Percentiles rank a stretch among this genome's conserved stretches.
Conservation (phyloP, 2,329 filamentous ascomycete genomes). For the Aspergillus phoenicis region DNA sequence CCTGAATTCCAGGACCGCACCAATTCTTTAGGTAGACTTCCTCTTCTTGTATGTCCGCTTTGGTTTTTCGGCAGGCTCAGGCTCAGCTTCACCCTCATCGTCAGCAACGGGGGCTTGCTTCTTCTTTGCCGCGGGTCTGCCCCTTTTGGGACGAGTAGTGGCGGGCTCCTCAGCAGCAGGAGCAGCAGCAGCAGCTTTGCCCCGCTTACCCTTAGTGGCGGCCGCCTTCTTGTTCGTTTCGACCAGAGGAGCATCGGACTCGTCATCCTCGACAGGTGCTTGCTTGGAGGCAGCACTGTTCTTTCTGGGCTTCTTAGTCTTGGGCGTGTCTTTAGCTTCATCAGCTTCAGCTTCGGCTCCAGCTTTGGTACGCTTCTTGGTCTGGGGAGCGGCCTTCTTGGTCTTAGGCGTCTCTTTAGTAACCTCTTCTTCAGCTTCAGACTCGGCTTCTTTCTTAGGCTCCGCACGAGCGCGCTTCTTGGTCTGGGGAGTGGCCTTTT, state of each 20-base stretch:
- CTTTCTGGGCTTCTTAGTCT: conserved; percentile 21
- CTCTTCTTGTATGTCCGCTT: conserved; percentile 29
- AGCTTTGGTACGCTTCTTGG: conserved; percentile 13
- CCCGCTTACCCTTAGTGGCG: conserved; percentile 16
- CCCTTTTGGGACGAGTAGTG: background rate
- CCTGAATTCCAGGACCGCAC: no score
- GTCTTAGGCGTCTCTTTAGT: conserved; percentile 10
- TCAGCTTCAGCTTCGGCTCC: background rate
- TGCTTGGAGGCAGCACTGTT: conserved; percentile 13
- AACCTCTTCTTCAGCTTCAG: conserved; percentile 10
- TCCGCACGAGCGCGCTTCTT: conserved; percentile 22
- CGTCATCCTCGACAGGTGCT: background rate
- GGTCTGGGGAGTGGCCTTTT: background rate
- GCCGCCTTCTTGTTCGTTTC: conserved; percentile 27
- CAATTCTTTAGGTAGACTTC: conserved; percentile 19
- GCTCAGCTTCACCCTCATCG: conserved; percentile 21
- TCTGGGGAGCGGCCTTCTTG: conserved; percentile 18
- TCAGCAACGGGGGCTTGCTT: conserved; percentile 13
- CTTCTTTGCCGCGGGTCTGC: background rate
- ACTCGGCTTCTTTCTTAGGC: conserved; percentile 17
- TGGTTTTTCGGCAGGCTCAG: conserved; percentile 24
- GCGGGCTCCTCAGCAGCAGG: conserved; percentile 9
- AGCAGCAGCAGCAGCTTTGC: conserved; percentile 11
- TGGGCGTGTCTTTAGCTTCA: conserved; percentile 17
- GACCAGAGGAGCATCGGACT: conserved; percentile 12